Evolutionary conservation across 805 yeast species (phyloP).

Genomic region (Candida oleophila): DNA sequence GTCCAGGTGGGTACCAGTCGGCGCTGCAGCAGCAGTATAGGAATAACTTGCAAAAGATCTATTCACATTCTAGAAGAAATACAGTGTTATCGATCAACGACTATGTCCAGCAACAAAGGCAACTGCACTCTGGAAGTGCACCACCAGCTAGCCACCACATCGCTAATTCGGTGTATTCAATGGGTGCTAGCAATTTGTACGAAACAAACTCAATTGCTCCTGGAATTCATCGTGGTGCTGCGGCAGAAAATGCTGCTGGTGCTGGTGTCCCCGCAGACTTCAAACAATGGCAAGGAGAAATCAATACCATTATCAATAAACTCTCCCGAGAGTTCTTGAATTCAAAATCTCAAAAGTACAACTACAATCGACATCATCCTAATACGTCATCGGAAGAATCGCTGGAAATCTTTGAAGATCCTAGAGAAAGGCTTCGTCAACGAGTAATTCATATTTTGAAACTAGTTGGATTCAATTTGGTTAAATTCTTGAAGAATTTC

Average conservation of each 20-base stretch:
- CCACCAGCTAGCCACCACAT: slow-evolving; percentile 4
- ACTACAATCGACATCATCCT: neutral
- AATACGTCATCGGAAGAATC: slow-evolving; percentile 10
- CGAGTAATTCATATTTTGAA: slow-evolving; percentile 21
- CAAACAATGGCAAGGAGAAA: slow-evolving; percentile 53
- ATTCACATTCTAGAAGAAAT: slow-evolving; percentile 42
- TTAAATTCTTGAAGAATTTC: slow-evolving; percentile 32
- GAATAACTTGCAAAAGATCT: slow-evolving; percentile 39
- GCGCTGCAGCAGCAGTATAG: slow-evolving; percentile 28
- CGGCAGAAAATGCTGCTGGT: neutral
- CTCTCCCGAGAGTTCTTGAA: slow-evolving; percentile 39
- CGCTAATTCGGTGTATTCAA: slow-evolving; percentile 16
- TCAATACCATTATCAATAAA: slow-evolving; percentile 45
- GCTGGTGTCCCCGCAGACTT: slow-evolving; percentile 29
- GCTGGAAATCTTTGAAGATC: slow-evolving; percentile 17
- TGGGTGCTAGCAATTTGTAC: slow-evolving; percentile 8
- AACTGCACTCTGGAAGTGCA: slow-evolving; percentile 13
- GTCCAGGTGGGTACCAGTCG: slow-evolving; percentile 4
- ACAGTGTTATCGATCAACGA: slow-evolving; percentile 36
- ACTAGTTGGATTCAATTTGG: slow-evolving; percentile 26
- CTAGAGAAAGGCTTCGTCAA: slow-evolving; percentile 19
- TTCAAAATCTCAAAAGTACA: slow-evolving; percentile 7
- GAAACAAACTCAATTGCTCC: neutral
- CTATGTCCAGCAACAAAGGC: slow-evolving; percentile 33
- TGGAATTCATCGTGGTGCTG: neutral